Conservation (phyloP, 2,329 filamentous ascomycete species). For the Acrocalymma vagum region DNA sequence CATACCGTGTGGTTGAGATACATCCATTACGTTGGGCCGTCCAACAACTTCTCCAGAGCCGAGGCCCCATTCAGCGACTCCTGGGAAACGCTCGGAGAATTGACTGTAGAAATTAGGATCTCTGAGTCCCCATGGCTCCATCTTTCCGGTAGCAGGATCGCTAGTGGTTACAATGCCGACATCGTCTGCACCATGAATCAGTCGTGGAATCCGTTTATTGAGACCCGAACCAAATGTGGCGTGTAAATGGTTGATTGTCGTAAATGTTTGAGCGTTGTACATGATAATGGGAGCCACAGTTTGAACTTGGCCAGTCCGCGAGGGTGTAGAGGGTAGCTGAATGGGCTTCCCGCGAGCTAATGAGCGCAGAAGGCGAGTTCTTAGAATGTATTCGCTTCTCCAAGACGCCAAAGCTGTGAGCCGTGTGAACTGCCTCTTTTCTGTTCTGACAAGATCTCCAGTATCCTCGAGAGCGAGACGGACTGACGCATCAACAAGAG, state of each 20-base stretch:
- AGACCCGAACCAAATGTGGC: conserved; percentile 74
- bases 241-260: conserved; percentile 81
- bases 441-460: conserved; percentile 66
- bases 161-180: conserved; percentile 81
- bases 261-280: conserved; percentile 84
- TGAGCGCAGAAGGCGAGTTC: conserved; percentile 84
- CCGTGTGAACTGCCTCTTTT: conserved; percentile 81
- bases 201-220: conserved; percentile 76
- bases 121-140: conserved; percentile 82
- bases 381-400: conserved; percentile 93
- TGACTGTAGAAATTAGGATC: conserved; percentile 80
- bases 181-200: conserved; percentile 85
- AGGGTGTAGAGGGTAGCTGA: conserved; percentile 62
- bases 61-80: conserved; percentile 77
- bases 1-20: conserved; percentile 85
- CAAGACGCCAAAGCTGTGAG: conserved; percentile 88
- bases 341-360: conserved; percentile 81
- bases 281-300: conserved; percentile 79
- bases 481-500: conserved; percentile 52
- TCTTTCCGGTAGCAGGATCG: conserved; percentile 78
- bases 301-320: conserved; percentile 65
- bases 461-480: conserved; percentile 54
- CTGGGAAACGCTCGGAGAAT: conserved; percentile 78
- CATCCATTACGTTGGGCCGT: conserved; percentile 86
- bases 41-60: conserved; percentile 79